Percentiles rank a stretch among this genome's conserved stretches.
Conservation (phyloP, 805 yeast genomes). For the Candida alai region DNA sequence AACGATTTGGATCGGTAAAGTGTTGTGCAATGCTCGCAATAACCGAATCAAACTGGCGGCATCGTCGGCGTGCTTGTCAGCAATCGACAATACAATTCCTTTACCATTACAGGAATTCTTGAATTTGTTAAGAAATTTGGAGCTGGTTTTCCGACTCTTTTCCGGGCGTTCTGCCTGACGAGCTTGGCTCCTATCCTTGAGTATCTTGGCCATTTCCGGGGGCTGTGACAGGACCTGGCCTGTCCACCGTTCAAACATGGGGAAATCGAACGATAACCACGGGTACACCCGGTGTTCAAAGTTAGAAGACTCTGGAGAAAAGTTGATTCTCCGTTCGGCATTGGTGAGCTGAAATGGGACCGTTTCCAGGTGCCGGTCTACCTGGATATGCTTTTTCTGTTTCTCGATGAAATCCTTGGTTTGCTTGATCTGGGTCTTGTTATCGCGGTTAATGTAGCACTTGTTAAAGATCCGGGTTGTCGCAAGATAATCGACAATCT, state of each 20-base stretch:
- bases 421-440: constrained; percentile 3
- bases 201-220: constrained; percentile 13
- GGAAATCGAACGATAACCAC: constrained; percentile 35
- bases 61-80: constrained; percentile 21
- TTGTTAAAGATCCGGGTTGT: constrained; percentile 44
- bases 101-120: constrained; percentile 24
- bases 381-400: not conserved
- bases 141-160: constrained; percentile 10
- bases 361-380: not conserved
- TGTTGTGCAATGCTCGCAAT: constrained; percentile 25
- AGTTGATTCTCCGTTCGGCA: constrained; percentile 9
- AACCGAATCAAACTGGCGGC: constrained; percentile 20
- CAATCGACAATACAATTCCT: constrained; percentile 30
- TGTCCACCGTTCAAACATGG: constrained; percentile 39
- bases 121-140: constrained; percentile 25
- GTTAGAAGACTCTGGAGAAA: constrained; percentile 18
- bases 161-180: too few relatives aligned
- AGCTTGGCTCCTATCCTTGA: not conserved
- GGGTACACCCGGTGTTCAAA: constrained; percentile 36
- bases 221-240: constrained; percentile 21
- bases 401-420: not conserved
- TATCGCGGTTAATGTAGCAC: constrained; percentile 35
- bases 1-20: constrained; percentile 29
- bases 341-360: not conserved
- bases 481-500: constrained; percentile 39